These are phyloP conservation scores for Fusarium irregulare DNA, from an alignment of 2,329 filamentous ascomycete genomes.

Conservation along the genomic window DNA sequence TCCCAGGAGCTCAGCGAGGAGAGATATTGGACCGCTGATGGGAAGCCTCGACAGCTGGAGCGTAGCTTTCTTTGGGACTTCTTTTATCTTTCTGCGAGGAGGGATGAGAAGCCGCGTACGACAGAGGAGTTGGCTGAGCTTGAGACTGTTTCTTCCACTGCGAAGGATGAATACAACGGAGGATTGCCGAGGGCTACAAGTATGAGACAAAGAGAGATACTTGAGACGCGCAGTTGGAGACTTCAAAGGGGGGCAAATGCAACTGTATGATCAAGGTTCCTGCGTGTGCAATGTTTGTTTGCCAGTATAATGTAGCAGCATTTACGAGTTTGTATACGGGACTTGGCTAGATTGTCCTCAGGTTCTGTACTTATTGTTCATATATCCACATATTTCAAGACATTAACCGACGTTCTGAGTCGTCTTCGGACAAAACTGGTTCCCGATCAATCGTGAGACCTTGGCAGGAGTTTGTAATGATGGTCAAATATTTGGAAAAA, in stretches of 20 bases:
- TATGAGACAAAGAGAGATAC: constrained; percentile 40
- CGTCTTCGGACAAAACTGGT: not conserved
- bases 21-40: constrained; percentile 60
- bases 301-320: not conserved
- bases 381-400: not conserved
- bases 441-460: too few relatives aligned
- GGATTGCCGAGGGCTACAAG: constrained; percentile 19
- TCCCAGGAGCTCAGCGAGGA: constrained; percentile 61
- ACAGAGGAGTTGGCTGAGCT: constrained; percentile 34
- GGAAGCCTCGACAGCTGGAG: constrained; percentile 56
- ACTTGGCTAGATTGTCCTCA: not conserved
- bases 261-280: not conserved
- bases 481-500: not conserved
- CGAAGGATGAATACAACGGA: constrained; percentile 23
- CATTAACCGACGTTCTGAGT: not conserved
- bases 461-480: not conserved
- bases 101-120: constrained; percentile 46
- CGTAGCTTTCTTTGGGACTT: constrained; percentile 58
- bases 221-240: constrained; percentile 42
- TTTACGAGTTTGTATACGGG: not conserved
- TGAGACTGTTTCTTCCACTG: constrained; percentile 33
- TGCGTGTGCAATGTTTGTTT: not conserved
- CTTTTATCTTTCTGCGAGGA: constrained; percentile 54
- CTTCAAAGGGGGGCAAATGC: constrained; percentile 29
- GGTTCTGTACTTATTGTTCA: not conserved